Conservation (phyloP, 257 asterid genomes). For the Primulina huaijiensis region DNA sequence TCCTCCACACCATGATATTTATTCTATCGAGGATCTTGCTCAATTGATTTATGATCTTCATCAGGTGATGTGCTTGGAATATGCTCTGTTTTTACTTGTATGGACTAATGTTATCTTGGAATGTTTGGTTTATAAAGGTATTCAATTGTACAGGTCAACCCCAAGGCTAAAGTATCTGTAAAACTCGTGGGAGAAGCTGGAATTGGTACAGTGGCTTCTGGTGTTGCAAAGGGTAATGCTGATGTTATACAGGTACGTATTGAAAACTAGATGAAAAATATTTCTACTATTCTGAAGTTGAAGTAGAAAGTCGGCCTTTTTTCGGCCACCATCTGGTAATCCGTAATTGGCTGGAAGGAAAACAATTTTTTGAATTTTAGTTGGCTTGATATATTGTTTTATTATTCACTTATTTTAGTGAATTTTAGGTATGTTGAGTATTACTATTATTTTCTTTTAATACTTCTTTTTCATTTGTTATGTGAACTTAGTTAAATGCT, state of each 20-base stretch:
- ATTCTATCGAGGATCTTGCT: slow-evolving; percentile 99
- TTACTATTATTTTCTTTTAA: background rate
- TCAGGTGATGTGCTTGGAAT: slow-evolving; percentile 54
- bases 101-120: slow-evolving; percentile 8
- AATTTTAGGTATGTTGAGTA: background rate
- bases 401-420: background rate
- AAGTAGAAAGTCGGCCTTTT: background rate
- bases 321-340: slow-evolving; percentile 5
- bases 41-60: slow-evolving; percentile 97
- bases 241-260: slow-evolving; percentile 82
- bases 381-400: background rate
- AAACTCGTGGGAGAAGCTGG: slow-evolving; percentile 99
- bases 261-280: background rate
- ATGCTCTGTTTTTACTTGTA: background rate
- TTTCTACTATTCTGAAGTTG: background rate
- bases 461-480: slow-evolving; percentile 3
- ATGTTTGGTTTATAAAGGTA: slow-evolving; percentile 19
- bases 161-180: slow-evolving; percentile 92
- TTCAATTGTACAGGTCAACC: slow-evolving; percentile 70
- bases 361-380: background rate
- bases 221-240: slow-evolving; percentile 99
- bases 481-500: background rate
- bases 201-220: slow-evolving; percentile 99
- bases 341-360: background rate
- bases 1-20: slow-evolving; percentile 98